A percentile compares a stretch with the other conserved stretches of the same genome.
These are phyloP conservation scores for Alternaria metachromatica DNA, from an alignment of 2,329 filamentous ascomycete genomes.

Conservation along the genomic window DNA sequence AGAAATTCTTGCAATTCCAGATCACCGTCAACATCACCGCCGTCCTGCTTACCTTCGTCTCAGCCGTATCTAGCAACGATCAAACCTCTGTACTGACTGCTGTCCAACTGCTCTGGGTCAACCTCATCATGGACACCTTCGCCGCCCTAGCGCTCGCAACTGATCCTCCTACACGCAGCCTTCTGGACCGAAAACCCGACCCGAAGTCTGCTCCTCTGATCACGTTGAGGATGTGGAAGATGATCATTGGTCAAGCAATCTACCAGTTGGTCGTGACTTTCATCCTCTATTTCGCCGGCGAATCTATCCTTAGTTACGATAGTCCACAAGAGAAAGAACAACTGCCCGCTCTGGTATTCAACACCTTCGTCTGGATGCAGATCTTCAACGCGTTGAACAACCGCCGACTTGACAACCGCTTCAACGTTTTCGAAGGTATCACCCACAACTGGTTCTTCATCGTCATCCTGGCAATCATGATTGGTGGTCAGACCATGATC, in stretches of 20 bases:
- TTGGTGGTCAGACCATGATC: constrained; percentile 87
- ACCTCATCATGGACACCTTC: constrained; percentile 96
- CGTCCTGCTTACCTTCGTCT: constrained; percentile 85
- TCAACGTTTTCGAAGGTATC: constrained; percentile 95
- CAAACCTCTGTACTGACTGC: constrained; percentile 82
- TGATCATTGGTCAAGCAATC: constrained; percentile 92
- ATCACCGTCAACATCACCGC: constrained; percentile 92
- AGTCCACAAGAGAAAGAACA: constrained; percentile 53
- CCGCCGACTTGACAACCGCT: constrained; percentile 88
- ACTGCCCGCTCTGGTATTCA: constrained; percentile 87
- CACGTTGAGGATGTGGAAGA: constrained; percentile 94
- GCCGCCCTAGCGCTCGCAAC: constrained; percentile 88
- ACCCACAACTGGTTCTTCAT: constrained; percentile 88
- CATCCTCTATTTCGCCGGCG: constrained; percentile 78
- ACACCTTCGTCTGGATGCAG: constrained; percentile 99
- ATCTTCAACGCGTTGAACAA: constrained; percentile 99
- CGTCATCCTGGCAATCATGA: constrained; percentile 83
- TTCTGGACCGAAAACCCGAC: constrained; percentile 80
- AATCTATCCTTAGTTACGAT: constrained; percentile 65
- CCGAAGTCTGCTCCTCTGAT: constrained; percentile 78
- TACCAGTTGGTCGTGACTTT: constrained; percentile 85
- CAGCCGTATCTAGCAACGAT: constrained; percentile 73
- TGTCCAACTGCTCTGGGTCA: constrained; percentile 94
- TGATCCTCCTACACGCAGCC: constrained; percentile 82
- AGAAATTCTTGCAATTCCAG: constrained; percentile 64